Conservation (phyloP, 208 protist genomes). For the Acanthamoeba lenticulata region DNA sequence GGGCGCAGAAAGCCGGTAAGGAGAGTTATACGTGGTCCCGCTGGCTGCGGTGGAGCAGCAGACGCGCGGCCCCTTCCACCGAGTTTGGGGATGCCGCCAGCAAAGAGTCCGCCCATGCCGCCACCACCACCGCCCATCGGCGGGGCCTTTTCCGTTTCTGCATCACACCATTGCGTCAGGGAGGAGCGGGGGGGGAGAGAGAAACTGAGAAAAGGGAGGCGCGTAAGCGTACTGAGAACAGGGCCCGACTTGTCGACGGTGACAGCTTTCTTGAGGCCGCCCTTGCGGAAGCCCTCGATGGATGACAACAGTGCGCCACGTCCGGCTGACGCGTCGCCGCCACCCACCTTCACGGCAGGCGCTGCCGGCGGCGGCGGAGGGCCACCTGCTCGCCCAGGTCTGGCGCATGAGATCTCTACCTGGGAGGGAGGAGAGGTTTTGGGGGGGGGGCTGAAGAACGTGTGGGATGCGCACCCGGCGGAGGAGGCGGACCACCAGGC, state of each 20-base stretch:
- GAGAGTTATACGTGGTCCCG: no score
- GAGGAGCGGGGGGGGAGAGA: not conserved
- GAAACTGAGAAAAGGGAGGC: no score
- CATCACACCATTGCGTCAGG: not conserved
- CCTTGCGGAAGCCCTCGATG: conserved; percentile 53
- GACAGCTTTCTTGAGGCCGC: conserved; percentile 37
- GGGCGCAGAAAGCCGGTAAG: no score
- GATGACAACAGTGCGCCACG: conserved; percentile 26
- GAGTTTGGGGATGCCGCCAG: conserved; percentile 37
- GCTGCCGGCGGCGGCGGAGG: not conserved
- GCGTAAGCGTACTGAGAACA: not conserved
- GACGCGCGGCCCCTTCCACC: not conserved
- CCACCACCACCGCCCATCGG: not conserved
- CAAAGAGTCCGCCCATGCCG: conserved; percentile 34
- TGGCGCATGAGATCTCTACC: no score
- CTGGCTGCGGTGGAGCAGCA: no score
- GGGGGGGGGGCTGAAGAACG: no score
- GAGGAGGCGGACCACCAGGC: not conserved
- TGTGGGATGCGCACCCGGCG: no score
- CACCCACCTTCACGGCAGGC: not conserved
- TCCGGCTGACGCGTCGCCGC: not conserved
- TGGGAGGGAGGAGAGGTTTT: no score
- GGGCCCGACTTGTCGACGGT: conserved; percentile 47
- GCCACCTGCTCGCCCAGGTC: not conserved
- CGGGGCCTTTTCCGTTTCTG: not conserved